Base-by-base conservation (phyloP, 306 rosid species). In the Dalbergia cultrata region DNA sequence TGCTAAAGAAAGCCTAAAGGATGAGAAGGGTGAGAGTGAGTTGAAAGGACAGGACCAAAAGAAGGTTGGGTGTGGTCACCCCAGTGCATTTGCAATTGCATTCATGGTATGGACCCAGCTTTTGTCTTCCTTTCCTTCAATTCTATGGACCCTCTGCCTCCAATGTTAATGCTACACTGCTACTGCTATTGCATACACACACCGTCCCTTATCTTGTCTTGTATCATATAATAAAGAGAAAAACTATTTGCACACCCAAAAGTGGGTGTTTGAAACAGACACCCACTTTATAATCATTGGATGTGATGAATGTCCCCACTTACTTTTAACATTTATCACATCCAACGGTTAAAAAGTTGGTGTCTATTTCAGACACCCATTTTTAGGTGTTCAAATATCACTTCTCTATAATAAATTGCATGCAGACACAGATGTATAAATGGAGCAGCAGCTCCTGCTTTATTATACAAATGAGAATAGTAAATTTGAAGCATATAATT, bases 11-110 rank as follows among this genome's bases (percentile, higher is more conserved):
- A 33, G n/a, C 47, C 47, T 49, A 8, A 35, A 7, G 66, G 72
- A 74, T 67, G 54, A 16, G 53, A 76, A 72, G 13, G 10, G 58
- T n/a, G 35, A 50, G 56, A 26, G 41, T 7, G 61, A 18, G 41
- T 7, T 31, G 69, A 13, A 21, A 12, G 64, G 64, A 59, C 26
- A 54, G 14, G 60, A 54, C 10, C 59, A 7, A 3, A 58, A 67
- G 82, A 82, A 33, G 87, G 74, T 72, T 26, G 75, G 21, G 75
- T 34, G 69, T 21, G 64, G 64, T 47, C 16, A 47, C 3, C 12
- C 16, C 16, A 10, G 16, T 13, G 14, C 53, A 47, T 47, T 47
- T 12, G 4, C 53, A 4, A 13, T 12, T 54, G 60, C 60, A 50
- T 50, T 50, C 57, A 50, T 50, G 57, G 57, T 1, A 50, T 50